Evolutionary conservation across 805 yeast species (phyloP).

Genomic region (Hanseniaspora taiwanica): DNA sequence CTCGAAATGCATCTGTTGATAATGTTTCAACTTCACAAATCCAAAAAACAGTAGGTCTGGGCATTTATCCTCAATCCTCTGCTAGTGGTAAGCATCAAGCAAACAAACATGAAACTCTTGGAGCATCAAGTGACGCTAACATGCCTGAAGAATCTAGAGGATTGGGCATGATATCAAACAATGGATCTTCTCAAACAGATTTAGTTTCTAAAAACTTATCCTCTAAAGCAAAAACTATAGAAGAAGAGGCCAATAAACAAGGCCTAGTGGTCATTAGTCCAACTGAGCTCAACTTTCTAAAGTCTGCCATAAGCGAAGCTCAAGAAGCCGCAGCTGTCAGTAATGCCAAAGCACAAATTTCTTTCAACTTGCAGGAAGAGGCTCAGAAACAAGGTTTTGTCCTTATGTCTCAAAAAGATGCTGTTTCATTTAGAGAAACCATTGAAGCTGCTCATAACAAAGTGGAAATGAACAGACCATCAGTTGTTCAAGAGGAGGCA

Average conservation of each 20-base stretch:
- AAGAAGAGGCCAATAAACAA: neutral
- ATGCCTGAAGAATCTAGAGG: too few species aligned
- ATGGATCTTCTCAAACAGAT: too few species aligned
- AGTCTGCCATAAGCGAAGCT: neutral
- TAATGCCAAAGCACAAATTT: neutral
- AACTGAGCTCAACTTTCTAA: too few species aligned
- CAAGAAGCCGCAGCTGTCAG: neutral
- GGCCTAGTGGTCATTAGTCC: neutral
- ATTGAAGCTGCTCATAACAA: neutral
- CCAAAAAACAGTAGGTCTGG: too few species aligned
- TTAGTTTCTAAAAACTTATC: too few species aligned
- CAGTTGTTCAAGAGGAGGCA: too few species aligned
- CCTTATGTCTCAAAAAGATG: neutral
- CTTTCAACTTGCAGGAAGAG: neutral
- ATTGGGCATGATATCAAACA: too few species aligned
- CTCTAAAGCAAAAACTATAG: too few species aligned
- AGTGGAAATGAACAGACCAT: too few species aligned
- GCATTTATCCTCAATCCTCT: too few species aligned
- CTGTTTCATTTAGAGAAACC: neutral
- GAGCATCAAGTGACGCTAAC: too few species aligned
- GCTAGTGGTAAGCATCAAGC: neutral
- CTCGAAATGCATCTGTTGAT: too few species aligned
- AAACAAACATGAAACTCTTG: neutral
- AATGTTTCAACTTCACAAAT: neutral
- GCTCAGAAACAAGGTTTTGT: neutral